Conservation (phyloP, 768 basidiomycete species). For the Podaxis rugospora region DNA sequence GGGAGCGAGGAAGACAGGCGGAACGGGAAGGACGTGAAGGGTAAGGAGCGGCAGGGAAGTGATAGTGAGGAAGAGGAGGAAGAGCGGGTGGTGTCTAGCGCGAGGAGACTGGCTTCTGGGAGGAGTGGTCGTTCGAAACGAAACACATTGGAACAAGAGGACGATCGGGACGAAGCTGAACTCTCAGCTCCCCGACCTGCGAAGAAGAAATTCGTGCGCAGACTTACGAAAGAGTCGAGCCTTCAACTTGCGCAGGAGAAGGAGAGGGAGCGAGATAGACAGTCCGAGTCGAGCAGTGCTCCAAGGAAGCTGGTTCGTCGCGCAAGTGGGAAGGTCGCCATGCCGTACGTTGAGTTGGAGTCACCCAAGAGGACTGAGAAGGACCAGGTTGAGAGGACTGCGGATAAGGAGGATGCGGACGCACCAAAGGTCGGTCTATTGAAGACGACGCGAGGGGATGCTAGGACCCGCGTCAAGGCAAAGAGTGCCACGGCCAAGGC, state of each 20-base stretch:
- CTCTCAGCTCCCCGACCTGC: not conserved
- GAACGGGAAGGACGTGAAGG: not conserved
- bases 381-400: conserved; percentile 5
- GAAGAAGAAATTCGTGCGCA: conserved; percentile 4
- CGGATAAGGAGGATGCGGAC: not conserved
- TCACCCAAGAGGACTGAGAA: conserved; percentile 1
- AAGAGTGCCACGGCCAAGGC: conserved; percentile 12
- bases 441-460: conserved; percentile 19
- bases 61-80: not conserved
- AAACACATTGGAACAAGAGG: not conserved
- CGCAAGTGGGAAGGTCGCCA: not conserved
- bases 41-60: not conserved
- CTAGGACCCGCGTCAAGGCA: conserved; percentile 23
- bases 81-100: not conserved
- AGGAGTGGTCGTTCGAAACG: not conserved
- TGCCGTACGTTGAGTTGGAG: conserved; percentile 8
- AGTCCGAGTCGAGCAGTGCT: not conserved
- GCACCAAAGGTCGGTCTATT: conserved; percentile 14
- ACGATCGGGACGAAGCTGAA: not conserved
- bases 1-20: conserved; percentile 1
- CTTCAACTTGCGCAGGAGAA: not conserved
- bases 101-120: not conserved
- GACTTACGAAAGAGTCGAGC: not conserved
- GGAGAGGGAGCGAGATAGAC: not conserved
- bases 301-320: not conserved